A percentile compares a stretch with the other conserved stretches of the same genome.
These are phyloP conservation scores for Narthecium ossifragum DNA, from an alignment of 106 monocot genomes.

Conservation along the genomic window DNA sequence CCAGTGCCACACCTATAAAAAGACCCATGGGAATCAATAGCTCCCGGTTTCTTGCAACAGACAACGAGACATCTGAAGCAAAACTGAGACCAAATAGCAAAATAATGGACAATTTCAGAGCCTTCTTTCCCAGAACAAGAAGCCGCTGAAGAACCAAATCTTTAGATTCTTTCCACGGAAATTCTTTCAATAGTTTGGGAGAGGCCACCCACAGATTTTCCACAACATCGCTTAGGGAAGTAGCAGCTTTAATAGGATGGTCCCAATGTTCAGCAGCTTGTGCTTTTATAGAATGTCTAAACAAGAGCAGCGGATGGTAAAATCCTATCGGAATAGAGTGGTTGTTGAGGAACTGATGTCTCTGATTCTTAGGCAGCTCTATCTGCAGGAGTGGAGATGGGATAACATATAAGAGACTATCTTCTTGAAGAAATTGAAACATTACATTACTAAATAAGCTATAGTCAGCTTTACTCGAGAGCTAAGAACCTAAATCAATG, in stretches of 20 bases:
- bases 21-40: slow-evolving; percentile 50
- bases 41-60: slow-evolving; percentile 40
- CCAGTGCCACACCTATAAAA: slow-evolving; percentile 35
- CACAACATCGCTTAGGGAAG: slow-evolving; percentile 10
- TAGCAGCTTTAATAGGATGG: slow-evolving; percentile 6
- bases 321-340: not conserved
- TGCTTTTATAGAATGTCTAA: slow-evolving; percentile 4
- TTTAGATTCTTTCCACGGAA: slow-evolving; percentile 58
- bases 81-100: slow-evolving; percentile 14
- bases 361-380: not conserved
- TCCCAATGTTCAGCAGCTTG: slow-evolving; percentile 13
- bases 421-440: not conserved
- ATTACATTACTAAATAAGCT: too few relatives aligned
- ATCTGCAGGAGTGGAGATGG: slow-evolving; percentile 4
- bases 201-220: slow-evolving; percentile 7
- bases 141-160: slow-evolving; percentile 16
- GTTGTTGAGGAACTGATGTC: not conserved
- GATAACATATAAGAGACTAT: not conserved
- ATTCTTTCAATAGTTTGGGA: slow-evolving; percentile 27
- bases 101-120: slow-evolving; percentile 34
- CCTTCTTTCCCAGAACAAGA: slow-evolving; percentile 20
- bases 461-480: too few relatives aligned
- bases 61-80: slow-evolving; percentile 27
- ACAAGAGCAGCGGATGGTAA: not conserved
- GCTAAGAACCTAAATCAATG: not conserved